Evolutionary conservation across 495 filamentous ascomycete species (phyloP).

Genomic region (Chaetomium tenue): DNA sequence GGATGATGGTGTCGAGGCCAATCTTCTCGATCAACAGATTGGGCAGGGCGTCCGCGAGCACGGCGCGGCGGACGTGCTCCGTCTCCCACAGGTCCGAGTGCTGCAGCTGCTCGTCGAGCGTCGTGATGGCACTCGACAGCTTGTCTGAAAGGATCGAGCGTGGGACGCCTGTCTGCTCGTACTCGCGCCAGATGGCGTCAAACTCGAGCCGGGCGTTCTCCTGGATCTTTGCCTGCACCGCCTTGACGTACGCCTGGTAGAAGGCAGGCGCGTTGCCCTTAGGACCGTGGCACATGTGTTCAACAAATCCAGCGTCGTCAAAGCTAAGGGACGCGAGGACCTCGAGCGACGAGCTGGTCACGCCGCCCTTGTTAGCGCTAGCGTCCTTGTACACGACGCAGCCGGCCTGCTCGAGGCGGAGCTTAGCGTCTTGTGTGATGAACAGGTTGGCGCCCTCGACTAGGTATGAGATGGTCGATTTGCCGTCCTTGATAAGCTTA

Average conservation of each 20-base stretch:
- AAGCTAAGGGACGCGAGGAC: constrained; percentile 93
- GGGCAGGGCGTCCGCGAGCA: constrained; percentile 83
- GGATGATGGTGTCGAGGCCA: constrained; percentile 80
- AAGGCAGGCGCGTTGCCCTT: constrained; percentile 81
- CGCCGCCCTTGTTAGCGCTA: constrained; percentile 97
- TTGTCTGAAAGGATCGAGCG: constrained; percentile 85
- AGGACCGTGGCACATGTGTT: constrained; percentile 86
- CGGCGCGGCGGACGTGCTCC: constrained; percentile 67
- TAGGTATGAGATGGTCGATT: constrained; percentile 83
- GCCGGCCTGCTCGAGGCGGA: constrained; percentile 89
- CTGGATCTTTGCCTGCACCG: constrained; percentile 85
- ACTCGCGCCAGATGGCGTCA: constrained; percentile 95
- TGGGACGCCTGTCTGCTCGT: constrained; percentile 73
- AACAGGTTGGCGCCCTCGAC: constrained; percentile 98
- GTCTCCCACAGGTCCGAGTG: constrained; percentile 89
- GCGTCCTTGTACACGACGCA: constrained; percentile 96
- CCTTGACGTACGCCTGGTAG: constrained; percentile 88
- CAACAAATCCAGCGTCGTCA: constrained; percentile 79
- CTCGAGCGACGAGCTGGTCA: constrained; percentile 96
- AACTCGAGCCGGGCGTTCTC: constrained; percentile 91
- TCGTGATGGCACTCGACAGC: constrained; percentile 86
- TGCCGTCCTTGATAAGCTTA: constrained; percentile 82
- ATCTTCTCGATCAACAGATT: constrained; percentile 82
- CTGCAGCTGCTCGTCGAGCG: constrained; percentile 92
- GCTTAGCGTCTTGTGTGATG: constrained; percentile 97